Conservation (phyloP, 78 protist species). For the Chrysochromulina parva region DNA sequence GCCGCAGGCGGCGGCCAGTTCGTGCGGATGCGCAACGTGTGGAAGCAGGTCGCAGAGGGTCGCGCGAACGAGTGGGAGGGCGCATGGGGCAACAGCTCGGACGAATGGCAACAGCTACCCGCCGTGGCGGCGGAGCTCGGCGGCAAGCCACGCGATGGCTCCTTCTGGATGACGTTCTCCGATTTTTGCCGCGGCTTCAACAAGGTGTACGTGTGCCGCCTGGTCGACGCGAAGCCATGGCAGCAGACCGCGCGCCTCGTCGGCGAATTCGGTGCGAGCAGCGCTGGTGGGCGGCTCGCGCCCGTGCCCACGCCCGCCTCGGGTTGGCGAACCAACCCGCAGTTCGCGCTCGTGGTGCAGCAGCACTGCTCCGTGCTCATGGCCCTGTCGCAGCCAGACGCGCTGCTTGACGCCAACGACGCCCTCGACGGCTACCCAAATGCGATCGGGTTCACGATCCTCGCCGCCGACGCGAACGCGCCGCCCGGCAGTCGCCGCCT, state of each 20-base stretch:
- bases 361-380: neutral
- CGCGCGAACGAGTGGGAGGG: neutral
- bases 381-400: neutral
- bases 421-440: neutral
- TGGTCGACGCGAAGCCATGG: neutral
- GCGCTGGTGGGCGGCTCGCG: no score
- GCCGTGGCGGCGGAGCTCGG: neutral
- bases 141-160: neutral
- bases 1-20: neutral
- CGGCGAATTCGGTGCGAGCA: no score
- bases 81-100: neutral
- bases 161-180: conserved; percentile 7
- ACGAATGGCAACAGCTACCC: neutral
- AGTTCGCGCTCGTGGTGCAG: neutral
- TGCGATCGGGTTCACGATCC: neutral
- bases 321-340: neutral
- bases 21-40: neutral
- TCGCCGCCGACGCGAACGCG: no score
- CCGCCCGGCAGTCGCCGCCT: no score
- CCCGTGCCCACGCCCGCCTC: neutral
- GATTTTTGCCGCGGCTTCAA: neutral
- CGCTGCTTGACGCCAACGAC: neutral
- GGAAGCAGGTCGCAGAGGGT: neutral
- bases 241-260: no score
- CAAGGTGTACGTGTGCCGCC: conserved; percentile 1